phyloP scores from a whole-genome alignment of 108 stramenopile genomes.

The Parmales sp. region DNA sequence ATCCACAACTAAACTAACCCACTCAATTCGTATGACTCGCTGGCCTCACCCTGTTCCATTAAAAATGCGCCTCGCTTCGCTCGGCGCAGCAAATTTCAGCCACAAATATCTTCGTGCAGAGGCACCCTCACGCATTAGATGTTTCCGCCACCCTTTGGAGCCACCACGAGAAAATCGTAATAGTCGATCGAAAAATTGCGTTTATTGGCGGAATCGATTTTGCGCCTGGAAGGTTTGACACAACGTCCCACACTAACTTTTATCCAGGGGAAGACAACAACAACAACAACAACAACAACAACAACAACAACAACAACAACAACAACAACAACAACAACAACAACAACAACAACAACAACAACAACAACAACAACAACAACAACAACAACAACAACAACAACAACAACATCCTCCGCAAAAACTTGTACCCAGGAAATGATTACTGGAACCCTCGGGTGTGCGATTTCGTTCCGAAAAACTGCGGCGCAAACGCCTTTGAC shows the following conservation, averaged over 20 bases:
- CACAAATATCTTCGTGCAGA: not conserved
- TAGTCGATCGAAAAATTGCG: slow-evolving; percentile 18
- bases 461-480: not conserved
- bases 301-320: not conserved
- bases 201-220: slow-evolving; percentile 29
- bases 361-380: not conserved
- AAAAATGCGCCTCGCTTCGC: too few relatives aligned
- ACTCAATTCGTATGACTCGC: too few relatives aligned
- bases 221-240: slow-evolving; percentile 16
- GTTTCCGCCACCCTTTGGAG: slow-evolving; percentile 11
- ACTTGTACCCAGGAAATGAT: not conserved
- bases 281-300: not conserved
- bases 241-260: slow-evolving; percentile 2
- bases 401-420: too few relatives aligned
- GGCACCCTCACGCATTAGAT: not conserved
- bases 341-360: not conserved
- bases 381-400: too few relatives aligned
- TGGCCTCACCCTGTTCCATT: too few relatives aligned
- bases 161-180: slow-evolving; percentile 29
- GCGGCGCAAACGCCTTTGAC: not conserved
- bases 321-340: not conserved
- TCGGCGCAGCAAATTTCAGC: too few relatives aligned
- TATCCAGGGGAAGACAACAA: not conserved
- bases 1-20: too few relatives aligned
- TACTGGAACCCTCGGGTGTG: slow-evolving; percentile 7